These are phyloP conservation scores for Alloteropsis semialata DNA, from an alignment of 176 grass and related monocot genomes.

Conservation along the genomic window DNA sequence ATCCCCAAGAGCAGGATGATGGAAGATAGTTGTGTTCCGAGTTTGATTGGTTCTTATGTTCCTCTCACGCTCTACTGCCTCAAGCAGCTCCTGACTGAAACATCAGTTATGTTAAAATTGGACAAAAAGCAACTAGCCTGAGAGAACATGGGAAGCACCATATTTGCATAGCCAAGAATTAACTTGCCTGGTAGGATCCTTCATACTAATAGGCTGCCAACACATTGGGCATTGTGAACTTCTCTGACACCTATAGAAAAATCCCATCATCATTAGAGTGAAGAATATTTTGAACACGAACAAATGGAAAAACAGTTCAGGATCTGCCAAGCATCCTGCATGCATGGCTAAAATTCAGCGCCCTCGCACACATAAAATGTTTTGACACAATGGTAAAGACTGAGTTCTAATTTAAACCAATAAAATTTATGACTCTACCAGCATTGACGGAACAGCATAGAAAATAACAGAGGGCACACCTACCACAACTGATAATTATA, in stretches of 20 bases:
- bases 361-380: background rate
- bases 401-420: background rate
- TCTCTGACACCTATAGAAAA: slow-evolving; percentile 76
- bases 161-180: slow-evolving; percentile 19
- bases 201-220: slow-evolving; percentile 81
- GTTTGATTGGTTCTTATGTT: slow-evolving; percentile 63
- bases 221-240: slow-evolving; percentile 99
- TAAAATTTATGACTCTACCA: slow-evolving; percentile 1
- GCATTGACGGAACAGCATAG: background rate
- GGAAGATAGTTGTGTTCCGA: slow-evolving; percentile 57
- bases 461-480: background rate
- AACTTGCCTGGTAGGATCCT: slow-evolving; percentile 81
- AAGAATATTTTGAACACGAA: slow-evolving; percentile 26
- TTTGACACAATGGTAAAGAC: background rate
- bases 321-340: background rate
- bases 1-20: slow-evolving; percentile 77
- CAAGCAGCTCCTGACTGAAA: slow-evolving; percentile 81
- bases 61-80: slow-evolving; percentile 70
- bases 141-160: slow-evolving; percentile 8
- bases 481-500: background rate
- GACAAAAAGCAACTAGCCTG: slow-evolving; percentile 36
- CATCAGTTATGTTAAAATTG: slow-evolving; percentile 14
- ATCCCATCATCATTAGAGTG: slow-evolving; percentile 15
- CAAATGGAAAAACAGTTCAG: background rate
- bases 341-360: background rate